Base-by-base conservation (phyloP, 164 flowering plant genomes). In the Taxillus chinensis region DNA sequence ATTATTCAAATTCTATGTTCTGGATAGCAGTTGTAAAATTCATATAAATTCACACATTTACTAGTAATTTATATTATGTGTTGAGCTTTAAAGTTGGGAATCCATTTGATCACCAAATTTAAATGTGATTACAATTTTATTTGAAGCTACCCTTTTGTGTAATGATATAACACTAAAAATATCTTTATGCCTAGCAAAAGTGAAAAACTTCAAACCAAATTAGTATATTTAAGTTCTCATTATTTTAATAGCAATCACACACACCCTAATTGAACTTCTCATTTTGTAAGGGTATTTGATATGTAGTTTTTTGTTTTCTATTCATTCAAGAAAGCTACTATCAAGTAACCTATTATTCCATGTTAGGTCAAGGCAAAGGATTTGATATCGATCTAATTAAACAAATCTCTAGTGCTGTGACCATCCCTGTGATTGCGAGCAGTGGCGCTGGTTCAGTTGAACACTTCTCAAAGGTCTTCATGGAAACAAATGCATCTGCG, bases 391-490 rank as follows among this genome's bases (percentile, higher is more conserved):
- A 89, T 74, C 75, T 93, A 4, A 66, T 93, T 67, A 81, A 84
- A 77, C 58, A 87, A 72, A 79, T 93, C 62, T 89, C 97, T 46
- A 96, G 90, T 77, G 91, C 97, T 54, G 99, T 93, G 64, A 81
- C 75, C 73, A 89, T 93, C 70, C 99, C 99, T 60, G 99, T 93
- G 42, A 89, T 93, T 68, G 99, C 99, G 64, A 93, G 99, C 72
- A 93, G 99, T 71, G 97, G 99, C 64, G 99, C 97, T 8, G 99
- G 99, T 63, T 66, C 78, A 46, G 84, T 66, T 41, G 81, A 89
- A 52, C 97, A 93, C 73, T 93, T 93, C 76, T 84, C 93, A 8
- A 92, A 90, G 73, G 99, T 93, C 63, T 93, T 89, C 71, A 63
- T 9, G 57, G 67, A 84, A 62, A 90, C 99, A 74, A 81, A 86